Base-by-base conservation (phyloP, 2,329 filamentous ascomycete species). In the Ophiostoma australiae region DNA sequence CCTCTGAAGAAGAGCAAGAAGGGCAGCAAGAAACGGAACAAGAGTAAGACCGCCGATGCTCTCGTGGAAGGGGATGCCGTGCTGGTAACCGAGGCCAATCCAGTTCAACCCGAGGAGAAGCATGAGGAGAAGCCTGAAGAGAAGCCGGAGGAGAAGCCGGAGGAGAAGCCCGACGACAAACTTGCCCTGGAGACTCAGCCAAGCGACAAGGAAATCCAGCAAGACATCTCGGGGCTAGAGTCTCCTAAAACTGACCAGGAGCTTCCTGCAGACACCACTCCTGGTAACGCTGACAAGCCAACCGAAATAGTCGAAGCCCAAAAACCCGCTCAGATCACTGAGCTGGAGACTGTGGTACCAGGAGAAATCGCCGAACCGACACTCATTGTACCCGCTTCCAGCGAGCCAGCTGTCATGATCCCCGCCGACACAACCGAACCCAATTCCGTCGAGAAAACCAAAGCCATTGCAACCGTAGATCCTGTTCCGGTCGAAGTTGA, bases 11-110 rank as follows among this genome's bases (percentile, higher is more conserved):
- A 69, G 44, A 67, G 69, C 7, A 71, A 71, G 58, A 71, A 71
- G 20, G 68, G 70, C 23, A 72, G 67, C 69, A 71, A 71, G 39
- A 72, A 72, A 41, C 55, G 55, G 23, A 68, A 67, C 23, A 69
- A 69, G 70, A 67, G 70, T 61, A 39, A 69, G 13, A 4, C 23
- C n/a, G 33, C 55, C 5, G 68, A 67, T 3, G 23, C 58, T 27
- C 58, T 63, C 27, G 58, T 27, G 10, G 58, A 63, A 3, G 58
- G 33, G 13, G 58, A 63, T 63, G 58, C 58, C 33, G 58, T 27
- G 5, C 58, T 33, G 6, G 23, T 7, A 15, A 10, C 63, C 33
- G 63, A 37, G 17, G 8, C 20, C n/a, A 31, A 7, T 10, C 23
- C 33, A 33, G 58, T 33, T 5, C 27, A 31, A n/a, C 17, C 44